Conservation (phyloP, 1,284 basidiomycete genomes). For the Trametes versicolor region DNA sequence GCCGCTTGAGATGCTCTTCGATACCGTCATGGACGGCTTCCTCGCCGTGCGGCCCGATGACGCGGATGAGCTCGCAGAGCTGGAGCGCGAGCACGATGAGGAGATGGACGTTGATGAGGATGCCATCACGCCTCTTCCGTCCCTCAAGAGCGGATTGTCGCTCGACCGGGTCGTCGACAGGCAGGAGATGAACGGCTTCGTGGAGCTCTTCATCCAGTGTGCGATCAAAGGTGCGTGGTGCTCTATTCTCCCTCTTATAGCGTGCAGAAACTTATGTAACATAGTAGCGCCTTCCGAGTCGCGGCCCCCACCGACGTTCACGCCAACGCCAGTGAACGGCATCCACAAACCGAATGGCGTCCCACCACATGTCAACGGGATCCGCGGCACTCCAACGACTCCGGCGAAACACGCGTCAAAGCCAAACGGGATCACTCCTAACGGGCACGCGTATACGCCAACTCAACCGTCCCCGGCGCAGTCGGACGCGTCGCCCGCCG, state of each 20-base stretch:
- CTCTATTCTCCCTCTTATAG: constrained; percentile 8
- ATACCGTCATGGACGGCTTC: constrained; percentile 75
- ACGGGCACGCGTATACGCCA: constrained; percentile 30
- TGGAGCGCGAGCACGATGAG: constrained; percentile 47
- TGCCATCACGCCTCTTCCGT: constrained; percentile 37
- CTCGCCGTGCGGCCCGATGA: constrained; percentile 51
- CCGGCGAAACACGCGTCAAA: constrained; percentile 31
- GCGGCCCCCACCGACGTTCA: constrained; percentile 9
- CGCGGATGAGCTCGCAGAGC: constrained; percentile 37
- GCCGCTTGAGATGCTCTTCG: constrained; percentile 79
- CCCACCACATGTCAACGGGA: constrained; percentile 36
- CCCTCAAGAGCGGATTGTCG: constrained; percentile 36
- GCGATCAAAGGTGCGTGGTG: constrained; percentile 53
- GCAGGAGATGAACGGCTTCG: constrained; percentile 58
- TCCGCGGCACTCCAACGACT: constrained; percentile 29
- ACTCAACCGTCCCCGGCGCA: constrained; percentile 29
- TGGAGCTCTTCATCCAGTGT: constrained; percentile 60
- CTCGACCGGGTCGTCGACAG: constrained; percentile 52
- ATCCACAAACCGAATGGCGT: constrained; percentile 36
- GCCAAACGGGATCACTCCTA: constrained; percentile 33
- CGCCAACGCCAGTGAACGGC: constrained; percentile 35
- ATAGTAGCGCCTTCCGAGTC: constrained; percentile 23
- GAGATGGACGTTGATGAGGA: constrained; percentile 59
- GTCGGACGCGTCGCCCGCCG: constrained; percentile 37
- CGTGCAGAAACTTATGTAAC: constrained; percentile 9